phyloP scores from a whole-genome alignment of 2,329 filamentous ascomycete species.

The Fusarium virguliforme region DNA sequence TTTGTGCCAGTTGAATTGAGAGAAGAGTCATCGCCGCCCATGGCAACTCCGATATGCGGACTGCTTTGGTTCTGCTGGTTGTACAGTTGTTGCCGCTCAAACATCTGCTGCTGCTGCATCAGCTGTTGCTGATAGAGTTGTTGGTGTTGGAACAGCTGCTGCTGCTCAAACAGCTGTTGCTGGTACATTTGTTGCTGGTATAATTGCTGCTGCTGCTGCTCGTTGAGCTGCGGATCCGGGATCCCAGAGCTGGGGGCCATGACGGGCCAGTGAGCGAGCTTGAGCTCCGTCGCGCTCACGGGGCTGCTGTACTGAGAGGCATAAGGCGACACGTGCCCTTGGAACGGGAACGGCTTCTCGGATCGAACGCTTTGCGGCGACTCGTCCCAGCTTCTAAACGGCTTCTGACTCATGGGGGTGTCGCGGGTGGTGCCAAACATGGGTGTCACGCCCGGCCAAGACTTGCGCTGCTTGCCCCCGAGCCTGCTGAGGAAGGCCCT shows the following conservation, averaged over 20 bases:
- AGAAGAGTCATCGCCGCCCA: constrained; percentile 35
- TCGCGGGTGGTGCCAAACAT: constrained; percentile 44
- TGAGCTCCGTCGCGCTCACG: constrained; percentile 62
- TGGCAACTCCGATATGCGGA: constrained; percentile 28
- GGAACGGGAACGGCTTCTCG: constrained; percentile 59
- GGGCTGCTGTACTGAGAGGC: constrained; percentile 73
- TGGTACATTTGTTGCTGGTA: constrained; percentile 22
- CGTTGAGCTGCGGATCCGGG: constrained; percentile 7
- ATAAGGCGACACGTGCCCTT: constrained; percentile 73
- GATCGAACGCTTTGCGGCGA: constrained; percentile 65
- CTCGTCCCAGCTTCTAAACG: constrained; percentile 68
- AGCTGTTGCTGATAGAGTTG: constrained; percentile 19
- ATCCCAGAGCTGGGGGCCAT: constrained; percentile 26
- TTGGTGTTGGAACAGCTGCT: constrained; percentile 25
- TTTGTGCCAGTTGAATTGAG: constrained; percentile 29
- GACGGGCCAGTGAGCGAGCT: constrained; percentile 40
- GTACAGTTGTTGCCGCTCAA: constrained; percentile 15
- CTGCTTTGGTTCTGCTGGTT: constrained; percentile 26
- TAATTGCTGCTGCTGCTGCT: constrained; percentile 17
- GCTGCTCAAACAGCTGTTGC: constrained; percentile 14
- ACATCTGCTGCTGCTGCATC: constrained; percentile 25
- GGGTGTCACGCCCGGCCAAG: constrained; percentile 60
- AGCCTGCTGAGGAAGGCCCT: constrained; percentile 67
- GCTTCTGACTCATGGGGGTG: constrained; percentile 70
- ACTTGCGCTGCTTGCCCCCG: constrained; percentile 58